Conservation (phyloP, 306 rosid species). For the Glycine soja region DNA sequence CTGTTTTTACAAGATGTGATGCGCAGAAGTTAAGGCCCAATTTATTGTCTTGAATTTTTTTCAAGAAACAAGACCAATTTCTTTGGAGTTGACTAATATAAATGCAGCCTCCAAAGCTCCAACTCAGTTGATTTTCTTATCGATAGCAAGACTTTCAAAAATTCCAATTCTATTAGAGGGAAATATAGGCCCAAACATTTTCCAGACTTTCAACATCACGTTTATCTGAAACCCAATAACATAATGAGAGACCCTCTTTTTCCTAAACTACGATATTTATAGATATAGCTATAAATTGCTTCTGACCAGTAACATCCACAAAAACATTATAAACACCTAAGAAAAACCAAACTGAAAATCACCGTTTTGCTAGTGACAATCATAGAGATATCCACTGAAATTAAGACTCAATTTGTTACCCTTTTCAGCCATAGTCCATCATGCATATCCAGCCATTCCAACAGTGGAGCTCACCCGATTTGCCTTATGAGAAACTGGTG, state of each 20-base stretch:
- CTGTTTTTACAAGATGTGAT: no score
- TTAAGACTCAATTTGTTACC: conserved; percentile 39
- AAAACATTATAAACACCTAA: background rate
- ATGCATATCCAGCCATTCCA: conserved; percentile 89
- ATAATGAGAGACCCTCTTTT: conserved; percentile 10
- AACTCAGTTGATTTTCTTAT: no score
- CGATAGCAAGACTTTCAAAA: no score
- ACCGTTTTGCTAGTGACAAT: conserved; percentile 36
- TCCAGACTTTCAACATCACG: no score
- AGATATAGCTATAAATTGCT: conserved; percentile 42
- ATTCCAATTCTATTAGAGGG: no score
- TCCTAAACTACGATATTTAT: conserved; percentile 33
- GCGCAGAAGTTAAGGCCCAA: no score
- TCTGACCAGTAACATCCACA: conserved; percentile 34
- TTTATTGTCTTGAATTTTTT: no score
- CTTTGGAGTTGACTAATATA: no score
- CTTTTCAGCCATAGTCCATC: conserved; percentile 25
- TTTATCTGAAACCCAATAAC: conserved; percentile 1
- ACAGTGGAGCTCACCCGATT: conserved; percentile 76
- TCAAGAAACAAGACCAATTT: no score
- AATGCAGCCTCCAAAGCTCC: no score
- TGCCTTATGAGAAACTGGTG: conserved; percentile 63
- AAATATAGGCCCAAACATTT: no score
- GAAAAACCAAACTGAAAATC: conserved; percentile 26
- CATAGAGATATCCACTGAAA: conserved; percentile 32